A percentile compares a stretch with the other conserved stretches of the same genome.
phyloP scores from a whole-genome alignment of 495 filamentous ascomycete species.

The Stereocaulon alpinum region DNA sequence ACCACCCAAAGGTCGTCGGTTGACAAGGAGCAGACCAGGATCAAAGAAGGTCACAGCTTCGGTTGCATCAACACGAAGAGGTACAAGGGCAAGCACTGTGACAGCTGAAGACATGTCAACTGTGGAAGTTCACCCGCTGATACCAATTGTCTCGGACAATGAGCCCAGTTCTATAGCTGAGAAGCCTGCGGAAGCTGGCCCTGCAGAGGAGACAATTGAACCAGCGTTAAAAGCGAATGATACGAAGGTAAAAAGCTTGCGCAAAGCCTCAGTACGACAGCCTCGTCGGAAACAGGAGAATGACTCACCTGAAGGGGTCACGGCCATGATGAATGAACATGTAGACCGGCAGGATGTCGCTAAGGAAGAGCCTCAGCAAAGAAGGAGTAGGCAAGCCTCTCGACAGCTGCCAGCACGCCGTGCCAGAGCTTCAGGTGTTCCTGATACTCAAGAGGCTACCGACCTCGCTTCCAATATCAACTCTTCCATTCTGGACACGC shows the following conservation, averaged over 20 bases:
- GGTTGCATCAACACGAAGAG: slow-evolving; percentile 17
- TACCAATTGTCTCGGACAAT: not conserved
- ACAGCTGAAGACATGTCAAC: slow-evolving; percentile 1
- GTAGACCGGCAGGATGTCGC: not conserved
- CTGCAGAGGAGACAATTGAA: not conserved
- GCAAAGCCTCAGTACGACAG: not conserved
- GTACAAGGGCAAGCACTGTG: slow-evolving; percentile 20
- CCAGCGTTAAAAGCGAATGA: not conserved
- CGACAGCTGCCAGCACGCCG: not conserved
- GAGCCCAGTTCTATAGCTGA: not conserved
- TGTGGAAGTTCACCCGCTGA: not conserved
- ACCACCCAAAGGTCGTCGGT: slow-evolving; percentile 18
- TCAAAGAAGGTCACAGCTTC: slow-evolving; percentile 21
- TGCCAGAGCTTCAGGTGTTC: not conserved
- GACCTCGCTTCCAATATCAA: slow-evolving; percentile 4
- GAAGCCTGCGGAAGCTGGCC: not conserved
- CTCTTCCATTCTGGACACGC: slow-evolving; percentile 14
- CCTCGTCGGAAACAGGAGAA: not conserved
- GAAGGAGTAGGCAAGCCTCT: slow-evolving; percentile 10
- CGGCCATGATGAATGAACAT: not conserved
- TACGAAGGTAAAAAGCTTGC: not conserved
- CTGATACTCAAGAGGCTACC: not conserved
- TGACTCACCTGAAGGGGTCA: not conserved
- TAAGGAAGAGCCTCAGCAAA: not conserved
- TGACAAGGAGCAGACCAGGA: slow-evolving; percentile 22